Evolutionary conservation across 2,329 filamentous ascomycete genomes (phyloP).

Genomic region (Colletotrichum sansevieriae): DNA sequence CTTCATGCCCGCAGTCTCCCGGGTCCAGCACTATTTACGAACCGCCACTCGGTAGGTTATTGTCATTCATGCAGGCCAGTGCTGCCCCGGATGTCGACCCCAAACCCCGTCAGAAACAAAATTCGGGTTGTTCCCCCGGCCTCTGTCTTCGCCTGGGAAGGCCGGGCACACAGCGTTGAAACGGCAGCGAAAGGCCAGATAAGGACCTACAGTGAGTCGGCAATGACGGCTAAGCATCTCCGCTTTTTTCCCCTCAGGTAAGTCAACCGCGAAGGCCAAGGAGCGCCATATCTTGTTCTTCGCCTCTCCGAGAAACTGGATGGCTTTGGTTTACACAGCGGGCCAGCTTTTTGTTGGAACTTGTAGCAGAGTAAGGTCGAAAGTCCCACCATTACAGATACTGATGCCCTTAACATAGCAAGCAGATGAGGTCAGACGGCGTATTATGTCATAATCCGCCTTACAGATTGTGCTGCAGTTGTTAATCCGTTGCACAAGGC

Average conservation of each 20-base stretch:
- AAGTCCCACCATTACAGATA: background rate
- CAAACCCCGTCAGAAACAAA: background rate
- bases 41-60: background rate
- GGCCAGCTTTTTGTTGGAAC: background rate
- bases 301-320: constrained; percentile 7
- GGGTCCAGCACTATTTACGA: no score
- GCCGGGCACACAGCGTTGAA: constrained; percentile 34
- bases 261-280: constrained; percentile 2
- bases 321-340: background rate
- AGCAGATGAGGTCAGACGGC: constrained; percentile 27
- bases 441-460: constrained; percentile 15
- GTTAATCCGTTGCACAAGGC: constrained; percentile 20
- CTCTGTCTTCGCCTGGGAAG: background rate
- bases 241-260: background rate
- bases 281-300: constrained; percentile 14
- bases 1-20: no score
- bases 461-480: background rate
- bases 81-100: background rate
- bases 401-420: background rate
- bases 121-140: background rate
- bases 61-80: background rate
- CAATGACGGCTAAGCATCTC: constrained; percentile 24
- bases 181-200: constrained; percentile 22
- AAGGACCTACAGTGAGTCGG: constrained; percentile 1
- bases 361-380: background rate